Conservation (phyloP, 2,329 filamentous ascomycete species). For the Domatiomyces catenatus region DNA sequence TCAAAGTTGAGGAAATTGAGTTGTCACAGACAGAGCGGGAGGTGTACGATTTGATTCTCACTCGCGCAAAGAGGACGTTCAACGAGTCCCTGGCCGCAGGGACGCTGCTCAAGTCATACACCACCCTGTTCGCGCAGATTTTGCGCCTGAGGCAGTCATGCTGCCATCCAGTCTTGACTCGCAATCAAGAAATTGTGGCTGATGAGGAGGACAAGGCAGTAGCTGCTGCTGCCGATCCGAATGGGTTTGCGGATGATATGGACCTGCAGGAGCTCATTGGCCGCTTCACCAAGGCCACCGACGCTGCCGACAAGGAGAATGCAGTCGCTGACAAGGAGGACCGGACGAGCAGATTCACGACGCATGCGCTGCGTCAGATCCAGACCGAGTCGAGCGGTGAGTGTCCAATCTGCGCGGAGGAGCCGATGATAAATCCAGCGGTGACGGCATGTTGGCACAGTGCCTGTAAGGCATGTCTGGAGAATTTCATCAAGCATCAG, state of each 20-base stretch:
- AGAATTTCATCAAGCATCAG: slow-evolving; percentile 79
- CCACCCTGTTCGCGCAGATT: slow-evolving; percentile 94
- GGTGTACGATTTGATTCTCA: slow-evolving; percentile 84
- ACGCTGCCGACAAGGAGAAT: slow-evolving; percentile 39
- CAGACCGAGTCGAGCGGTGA: slow-evolving; percentile 76
- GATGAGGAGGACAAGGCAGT: slow-evolving; percentile 66
- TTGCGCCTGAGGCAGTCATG: slow-evolving; percentile 82
- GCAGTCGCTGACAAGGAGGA: slow-evolving; percentile 35
- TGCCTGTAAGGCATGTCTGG: slow-evolving; percentile 83
- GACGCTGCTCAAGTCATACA: slow-evolving; percentile 87
- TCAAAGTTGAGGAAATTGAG: slow-evolving; percentile 78
- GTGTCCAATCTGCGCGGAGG: slow-evolving; percentile 87
- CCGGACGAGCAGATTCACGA: slow-evolving; percentile 59
- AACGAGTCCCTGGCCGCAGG: slow-evolving; percentile 77
- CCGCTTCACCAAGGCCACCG: slow-evolving; percentile 58
- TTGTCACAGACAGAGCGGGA: slow-evolving; percentile 71
- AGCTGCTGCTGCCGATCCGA: slow-evolving; percentile 55
- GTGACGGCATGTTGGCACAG: slow-evolving; percentile 98
- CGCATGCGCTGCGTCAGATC: slow-evolving; percentile 79
- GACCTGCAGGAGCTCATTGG: slow-evolving; percentile 75
- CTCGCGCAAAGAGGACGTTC: slow-evolving; percentile 68
- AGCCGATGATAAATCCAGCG: slow-evolving; percentile 85
- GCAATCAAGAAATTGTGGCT: slow-evolving; percentile 67
- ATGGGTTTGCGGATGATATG: slow-evolving; percentile 86
- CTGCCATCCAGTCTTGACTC: slow-evolving; percentile 79